These are phyloP conservation scores for Chaetomium sp. DNA, from an alignment of 2,329 filamentous ascomycete species.

Conservation along the genomic window DNA sequence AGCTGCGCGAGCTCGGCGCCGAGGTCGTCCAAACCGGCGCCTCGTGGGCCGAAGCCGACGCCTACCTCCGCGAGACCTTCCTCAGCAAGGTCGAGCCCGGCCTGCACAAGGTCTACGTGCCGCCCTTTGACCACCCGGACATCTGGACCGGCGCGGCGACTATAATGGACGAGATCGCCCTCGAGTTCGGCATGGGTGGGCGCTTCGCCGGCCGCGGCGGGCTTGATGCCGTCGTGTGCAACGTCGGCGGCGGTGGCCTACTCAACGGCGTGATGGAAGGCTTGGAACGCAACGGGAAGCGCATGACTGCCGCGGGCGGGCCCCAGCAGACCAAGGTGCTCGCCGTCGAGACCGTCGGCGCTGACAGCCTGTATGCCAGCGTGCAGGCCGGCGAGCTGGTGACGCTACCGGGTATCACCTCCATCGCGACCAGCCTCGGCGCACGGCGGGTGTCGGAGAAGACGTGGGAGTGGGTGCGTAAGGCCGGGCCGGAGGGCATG, in stretches of 20 bases:
- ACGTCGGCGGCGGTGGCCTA: slow-evolving; percentile 65
- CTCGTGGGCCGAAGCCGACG: slow-evolving; percentile 63
- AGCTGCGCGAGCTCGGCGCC: slow-evolving; percentile 58
- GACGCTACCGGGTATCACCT: slow-evolving; percentile 63
- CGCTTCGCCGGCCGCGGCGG: slow-evolving; percentile 33
- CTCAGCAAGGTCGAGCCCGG: slow-evolving; percentile 32
- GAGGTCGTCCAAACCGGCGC: slow-evolving; percentile 60
- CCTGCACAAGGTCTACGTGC: slow-evolving; percentile 46
- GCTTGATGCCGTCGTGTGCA: slow-evolving; percentile 60
- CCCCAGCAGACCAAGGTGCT: slow-evolving; percentile 43
- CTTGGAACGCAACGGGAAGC: slow-evolving; percentile 29
- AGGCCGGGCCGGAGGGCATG: slow-evolving; percentile 33
- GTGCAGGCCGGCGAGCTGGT: slow-evolving; percentile 48
- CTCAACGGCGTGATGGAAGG: slow-evolving; percentile 62
- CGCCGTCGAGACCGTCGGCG: slow-evolving; percentile 67
- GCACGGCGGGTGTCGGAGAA: slow-evolving; percentile 56
- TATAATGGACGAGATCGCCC: slow-evolving; percentile 43
- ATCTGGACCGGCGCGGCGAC: slow-evolving; percentile 60
- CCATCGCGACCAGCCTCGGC: slow-evolving; percentile 64
- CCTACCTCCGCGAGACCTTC: slow-evolving; percentile 52
- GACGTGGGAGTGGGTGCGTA: slow-evolving; percentile 52
- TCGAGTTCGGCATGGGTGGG: slow-evolving; percentile 29
- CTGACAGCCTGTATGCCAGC: slow-evolving; percentile 56
- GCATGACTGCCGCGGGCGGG: slow-evolving; percentile 17
- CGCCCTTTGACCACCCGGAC: slow-evolving; percentile 59